Conservation (phyloP, 2,329 filamentous ascomycete genomes). For the Fusarium cyanostomum region DNA sequence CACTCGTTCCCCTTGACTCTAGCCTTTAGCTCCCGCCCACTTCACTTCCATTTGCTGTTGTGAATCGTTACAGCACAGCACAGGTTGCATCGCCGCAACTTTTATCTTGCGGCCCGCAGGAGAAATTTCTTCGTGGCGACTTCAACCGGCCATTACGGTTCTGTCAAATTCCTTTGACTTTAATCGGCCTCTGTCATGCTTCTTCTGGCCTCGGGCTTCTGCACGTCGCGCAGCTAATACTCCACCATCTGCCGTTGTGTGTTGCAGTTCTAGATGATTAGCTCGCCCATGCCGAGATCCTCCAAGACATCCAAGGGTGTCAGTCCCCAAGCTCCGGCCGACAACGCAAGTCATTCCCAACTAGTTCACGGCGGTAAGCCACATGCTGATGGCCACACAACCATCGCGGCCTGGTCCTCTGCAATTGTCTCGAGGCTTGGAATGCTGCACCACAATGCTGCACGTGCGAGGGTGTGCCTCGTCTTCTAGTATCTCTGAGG, state of each 20-base stretch:
- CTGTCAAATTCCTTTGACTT: slow-evolving; percentile 18
- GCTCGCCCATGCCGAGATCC: slow-evolving; percentile 25
- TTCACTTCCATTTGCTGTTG: slow-evolving; percentile 42
- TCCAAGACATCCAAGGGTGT: slow-evolving; percentile 3
- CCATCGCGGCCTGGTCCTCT: slow-evolving; percentile 22
- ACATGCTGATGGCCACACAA: slow-evolving; percentile 37
- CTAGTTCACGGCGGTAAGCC: slow-evolving; percentile 36
- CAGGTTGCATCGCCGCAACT: slow-evolving; percentile 29
- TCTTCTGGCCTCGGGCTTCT: slow-evolving; percentile 24
- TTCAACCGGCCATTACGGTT: slow-evolving; percentile 1
- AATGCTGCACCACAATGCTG: slow-evolving; percentile 37
- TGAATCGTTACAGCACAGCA: slow-evolving; percentile 39
- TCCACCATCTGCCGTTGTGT: slow-evolving; percentile 31
- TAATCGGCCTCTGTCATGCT: slow-evolving; percentile 25
- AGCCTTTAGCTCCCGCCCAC: slow-evolving; percentile 35
- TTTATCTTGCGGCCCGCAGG: too few species aligned
- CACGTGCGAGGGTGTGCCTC: slow-evolving; percentile 40
- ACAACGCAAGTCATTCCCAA: slow-evolving; percentile 32
- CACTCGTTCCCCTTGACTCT: slow-evolving; percentile 1
- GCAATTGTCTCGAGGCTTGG: slow-evolving; percentile 37
- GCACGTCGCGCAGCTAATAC: slow-evolving; percentile 31
- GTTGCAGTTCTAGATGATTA: slow-evolving; percentile 28
- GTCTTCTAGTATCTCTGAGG: slow-evolving; percentile 8
- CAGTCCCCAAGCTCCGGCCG: slow-evolving; percentile 17
- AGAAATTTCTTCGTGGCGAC: slow-evolving; percentile 30